These are phyloP conservation scores for Rhizopus sp. DNA, from an alignment of 371 early-diverging fungal species.

Conservation along the genomic window DNA sequence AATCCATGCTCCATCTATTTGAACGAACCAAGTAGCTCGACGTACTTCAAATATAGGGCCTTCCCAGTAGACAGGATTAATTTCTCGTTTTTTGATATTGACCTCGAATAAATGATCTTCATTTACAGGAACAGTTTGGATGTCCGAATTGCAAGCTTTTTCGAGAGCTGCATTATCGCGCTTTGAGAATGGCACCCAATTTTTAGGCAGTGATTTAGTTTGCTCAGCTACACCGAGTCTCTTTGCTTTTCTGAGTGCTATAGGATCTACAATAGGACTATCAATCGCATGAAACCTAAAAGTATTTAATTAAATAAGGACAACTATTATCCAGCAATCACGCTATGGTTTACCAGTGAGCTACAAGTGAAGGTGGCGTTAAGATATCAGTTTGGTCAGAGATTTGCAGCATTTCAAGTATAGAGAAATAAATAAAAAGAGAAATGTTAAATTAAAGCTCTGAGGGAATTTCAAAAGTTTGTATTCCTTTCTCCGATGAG, in stretches of 20 bases:
- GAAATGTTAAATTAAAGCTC: background rate
- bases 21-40: slow-evolving; percentile 83
- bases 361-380: background rate
- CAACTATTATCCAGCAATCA: background rate
- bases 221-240: background rate
- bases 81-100: slow-evolving; percentile 67
- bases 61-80: slow-evolving; percentile 83
- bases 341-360: slow-evolving; percentile 1
- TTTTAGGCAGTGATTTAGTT: slow-evolving; percentile 18
- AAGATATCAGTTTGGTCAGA: no score
- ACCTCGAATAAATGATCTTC: slow-evolving; percentile 85
- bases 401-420: background rate
- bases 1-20: slow-evolving; percentile 64
- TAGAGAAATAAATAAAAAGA: background rate
- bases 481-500: background rate
- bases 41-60: slow-evolving; percentile 81
- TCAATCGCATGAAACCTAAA: slow-evolving; percentile 38
- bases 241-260: slow-evolving; percentile 25
- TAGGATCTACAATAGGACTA: slow-evolving; percentile 29
- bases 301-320: background rate
- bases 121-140: slow-evolving; percentile 50
- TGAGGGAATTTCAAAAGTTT: background rate
- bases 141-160: slow-evolving; percentile 49
- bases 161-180: slow-evolving; percentile 63
- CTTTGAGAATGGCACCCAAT: slow-evolving; percentile 65